A percentile compares a stretch with the other conserved stretches of the same genome.
Evolutionary conservation across 208 protist genomes (phyloP).

Genomic region (Blastocrithidia nonstop): DNA sequence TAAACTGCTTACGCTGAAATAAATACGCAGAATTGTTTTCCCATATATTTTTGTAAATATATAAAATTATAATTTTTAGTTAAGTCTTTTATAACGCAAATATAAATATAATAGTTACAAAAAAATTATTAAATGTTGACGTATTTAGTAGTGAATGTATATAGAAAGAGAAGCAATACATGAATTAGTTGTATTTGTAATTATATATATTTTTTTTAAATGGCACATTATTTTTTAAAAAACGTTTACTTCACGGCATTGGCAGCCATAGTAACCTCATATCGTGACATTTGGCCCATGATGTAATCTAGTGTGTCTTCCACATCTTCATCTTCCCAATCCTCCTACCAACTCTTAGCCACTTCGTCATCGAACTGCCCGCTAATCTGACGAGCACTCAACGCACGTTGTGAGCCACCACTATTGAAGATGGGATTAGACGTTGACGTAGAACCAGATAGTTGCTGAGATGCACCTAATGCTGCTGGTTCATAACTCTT

Average conservation of each 20-base stretch:
- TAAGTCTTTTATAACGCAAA: background rate
- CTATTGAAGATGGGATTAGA: conserved; percentile 8
- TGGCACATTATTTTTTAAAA: background rate
- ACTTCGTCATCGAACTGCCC: conserved; percentile 86
- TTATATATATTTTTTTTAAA: background rate
- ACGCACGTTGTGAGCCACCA: conserved; percentile 46
- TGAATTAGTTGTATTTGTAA: background rate
- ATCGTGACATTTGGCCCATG: conserved; percentile 63
- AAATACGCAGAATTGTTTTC: too few relatives aligned
- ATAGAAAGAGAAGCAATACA: background rate
- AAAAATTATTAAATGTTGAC: too few relatives aligned
- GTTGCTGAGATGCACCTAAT: conserved; percentile 1
- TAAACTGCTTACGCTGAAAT: too few relatives aligned
- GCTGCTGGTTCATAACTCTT: conserved; percentile 43
- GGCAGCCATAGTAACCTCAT: conserved; percentile 28
- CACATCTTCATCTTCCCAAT: conserved; percentile 87
- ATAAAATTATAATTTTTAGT: background rate
- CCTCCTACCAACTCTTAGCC: conserved; percentile 79
- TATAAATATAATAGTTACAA: too few relatives aligned
- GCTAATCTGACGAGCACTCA: conserved; percentile 71
- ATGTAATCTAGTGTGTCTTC: conserved; percentile 82
- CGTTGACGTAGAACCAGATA: background rate
- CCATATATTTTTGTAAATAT: conserved; percentile 1
- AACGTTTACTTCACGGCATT: conserved; percentile 3
- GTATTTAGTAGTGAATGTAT: too few relatives aligned